Evolutionary conservation across 2,329 filamentous ascomycete genomes (phyloP), one percentile per base, ranked within the genome.

Genomic region (Colletotrichum sp.): DNA sequence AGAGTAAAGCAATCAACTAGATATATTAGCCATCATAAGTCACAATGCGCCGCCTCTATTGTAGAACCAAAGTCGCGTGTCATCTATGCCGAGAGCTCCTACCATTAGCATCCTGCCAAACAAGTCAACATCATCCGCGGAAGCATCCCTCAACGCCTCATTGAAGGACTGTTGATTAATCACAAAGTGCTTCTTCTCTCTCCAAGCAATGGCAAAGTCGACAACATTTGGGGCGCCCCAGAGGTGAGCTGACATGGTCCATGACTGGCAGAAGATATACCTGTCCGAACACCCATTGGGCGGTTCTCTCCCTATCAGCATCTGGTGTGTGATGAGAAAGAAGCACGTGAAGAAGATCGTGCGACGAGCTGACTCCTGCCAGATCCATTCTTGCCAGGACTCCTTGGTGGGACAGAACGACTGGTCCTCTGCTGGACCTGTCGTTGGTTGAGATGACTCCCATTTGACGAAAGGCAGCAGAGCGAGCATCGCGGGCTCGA

Each of bases 361-460:
- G 18, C 90, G 87, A 4, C 90, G 86, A 1, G 87, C 83, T 1
- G 89, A 91, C 79, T 92, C 90, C 13, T 90, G 85, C 24, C 91
- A 83, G 4, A 90, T 81, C 88, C 89, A 92, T 2, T 84, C 83
- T 9, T 82, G 80, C 90, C 90, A 92, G 60, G 89, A 89, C 1
- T 83, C 78, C 21, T 83, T 84, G 2, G 86, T 85, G 1, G 85
- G 83, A 12, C 84, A 85, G 5, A 90, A 79, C 0, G 87, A 83
- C 72, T 82, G 82, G 18, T 83, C 66, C 10, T 81, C 81, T 7
- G 87, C 76, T 0, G 82, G 70, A 3, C 79, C 78, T 0, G 67
- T 73, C 0, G 64, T 68, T 6, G 76, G 59, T 8, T 71, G 64
- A 6, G 78, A 76, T n/a, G 78, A 60, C 10, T 84, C 80, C 72